phyloP scores from a whole-genome alignment of 164 flowering plant genomes.

The Magnolia kwangsiensis region DNA sequence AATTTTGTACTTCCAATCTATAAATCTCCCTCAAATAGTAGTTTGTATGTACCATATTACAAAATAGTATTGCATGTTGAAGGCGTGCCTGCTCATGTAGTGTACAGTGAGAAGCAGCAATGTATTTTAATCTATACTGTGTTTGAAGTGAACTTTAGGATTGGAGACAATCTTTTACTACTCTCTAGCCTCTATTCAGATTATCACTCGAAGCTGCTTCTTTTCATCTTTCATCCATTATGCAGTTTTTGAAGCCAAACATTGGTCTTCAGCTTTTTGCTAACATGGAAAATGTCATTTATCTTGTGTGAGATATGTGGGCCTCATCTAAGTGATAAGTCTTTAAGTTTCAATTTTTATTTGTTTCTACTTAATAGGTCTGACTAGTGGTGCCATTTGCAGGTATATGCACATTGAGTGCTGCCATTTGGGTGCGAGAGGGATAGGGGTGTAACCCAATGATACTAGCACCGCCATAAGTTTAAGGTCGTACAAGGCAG shows the following conservation, averaged over 20 bases:
- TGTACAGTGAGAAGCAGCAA: conserved; percentile 13
- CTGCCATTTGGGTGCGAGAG: neutral
- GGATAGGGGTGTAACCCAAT: no score
- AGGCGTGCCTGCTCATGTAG: conserved; percentile 10
- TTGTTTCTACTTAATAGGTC: neutral
- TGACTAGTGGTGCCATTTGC: neutral
- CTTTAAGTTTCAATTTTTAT: neutral
- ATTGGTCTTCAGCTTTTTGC: no score
- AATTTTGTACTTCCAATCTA: conserved; percentile 8
- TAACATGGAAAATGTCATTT: no score
- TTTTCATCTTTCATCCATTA: neutral
- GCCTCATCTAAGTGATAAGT: neutral
- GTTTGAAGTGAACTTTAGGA: neutral
- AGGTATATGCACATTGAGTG: neutral
- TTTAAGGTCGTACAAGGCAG: no score
- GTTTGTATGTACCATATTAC: neutral
- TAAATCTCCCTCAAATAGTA: conserved; percentile 8
- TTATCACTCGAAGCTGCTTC: neutral
- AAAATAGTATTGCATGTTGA: conserved; percentile 1
- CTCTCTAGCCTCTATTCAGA: neutral
- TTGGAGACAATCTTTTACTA: neutral
- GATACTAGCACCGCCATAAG: no score
- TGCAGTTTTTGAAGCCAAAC: no score
- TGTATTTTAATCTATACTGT: neutral
- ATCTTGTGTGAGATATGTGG: no score